Percentiles rank a stretch among this genome's conserved stretches.
Evolutionary conservation across 1,284 basidiomycete species (phyloP).

Genomic region (Sporisorium graminicola): DNA sequence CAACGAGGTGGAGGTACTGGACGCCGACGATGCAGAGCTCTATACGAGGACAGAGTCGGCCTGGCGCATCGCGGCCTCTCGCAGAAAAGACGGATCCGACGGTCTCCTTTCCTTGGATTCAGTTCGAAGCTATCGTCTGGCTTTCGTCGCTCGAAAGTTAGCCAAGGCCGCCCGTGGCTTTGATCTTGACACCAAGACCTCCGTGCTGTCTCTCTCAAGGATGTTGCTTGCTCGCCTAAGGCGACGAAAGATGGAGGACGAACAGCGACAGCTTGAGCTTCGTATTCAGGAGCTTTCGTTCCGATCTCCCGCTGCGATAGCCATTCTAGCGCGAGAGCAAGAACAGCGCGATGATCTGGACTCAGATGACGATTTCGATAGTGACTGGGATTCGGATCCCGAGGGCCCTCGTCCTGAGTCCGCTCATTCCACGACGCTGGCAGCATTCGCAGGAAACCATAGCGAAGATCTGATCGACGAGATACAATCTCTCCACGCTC

Average conservation of each 20-base stretch:
- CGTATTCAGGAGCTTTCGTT: constrained; percentile 73
- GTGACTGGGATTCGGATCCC: constrained; percentile 29
- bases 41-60: constrained; percentile 39
- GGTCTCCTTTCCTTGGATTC: constrained; percentile 72
- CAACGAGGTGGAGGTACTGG: constrained; percentile 66
- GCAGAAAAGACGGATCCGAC: constrained; percentile 80
- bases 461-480: constrained; percentile 29
- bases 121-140: constrained; percentile 76
- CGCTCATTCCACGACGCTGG: background rate
- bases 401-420: background rate
- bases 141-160: constrained; percentile 79
- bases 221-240: constrained; percentile 78
- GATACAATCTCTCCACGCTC: constrained; percentile 75
- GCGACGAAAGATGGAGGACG: constrained; percentile 79
- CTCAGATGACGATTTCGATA: constrained; percentile 45
- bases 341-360: constrained; percentile 48
- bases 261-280: constrained; percentile 56
- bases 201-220: constrained; percentile 74
- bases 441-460: background rate
- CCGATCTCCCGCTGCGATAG: constrained; percentile 4
- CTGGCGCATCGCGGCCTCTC: constrained; percentile 76
- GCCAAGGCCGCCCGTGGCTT: constrained; percentile 82
- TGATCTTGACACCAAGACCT: constrained; percentile 72
- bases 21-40: constrained; percentile 49
- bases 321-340: constrained; percentile 18